Conservation (phyloP, 495 filamentous ascomycete genomes). For the Hyaloscypha variabilis region DNA sequence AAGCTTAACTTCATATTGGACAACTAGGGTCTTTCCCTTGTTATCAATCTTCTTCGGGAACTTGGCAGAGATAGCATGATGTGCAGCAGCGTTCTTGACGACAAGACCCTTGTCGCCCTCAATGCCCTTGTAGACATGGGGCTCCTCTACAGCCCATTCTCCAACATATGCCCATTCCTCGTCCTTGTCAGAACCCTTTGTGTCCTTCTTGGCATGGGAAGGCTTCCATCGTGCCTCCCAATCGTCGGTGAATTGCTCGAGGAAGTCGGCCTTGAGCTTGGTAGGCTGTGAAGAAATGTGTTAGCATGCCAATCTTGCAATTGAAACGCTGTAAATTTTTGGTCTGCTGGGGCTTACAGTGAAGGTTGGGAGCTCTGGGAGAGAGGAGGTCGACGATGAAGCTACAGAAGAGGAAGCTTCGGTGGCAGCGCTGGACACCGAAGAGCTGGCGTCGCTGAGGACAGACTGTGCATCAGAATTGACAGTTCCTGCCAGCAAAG, state of each 20-base stretch:
- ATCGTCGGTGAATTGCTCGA: conserved; percentile 97
- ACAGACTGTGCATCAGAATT: conserved; percentile 73
- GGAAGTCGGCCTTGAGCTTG: conserved; percentile 86
- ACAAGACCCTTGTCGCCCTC: conserved; percentile 96
- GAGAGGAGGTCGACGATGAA: conserved; percentile 40
- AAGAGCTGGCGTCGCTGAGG: conserved; percentile 45
- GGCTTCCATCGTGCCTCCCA: conserved; percentile 92
- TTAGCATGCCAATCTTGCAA: conserved; percentile 26
- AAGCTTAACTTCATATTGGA: conserved; percentile 99
- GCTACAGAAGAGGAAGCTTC: conserved; percentile 43
- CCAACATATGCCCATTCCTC: conserved; percentile 99
- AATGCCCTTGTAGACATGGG: conserved; percentile 87
- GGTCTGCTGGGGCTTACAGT: conserved; percentile 65
- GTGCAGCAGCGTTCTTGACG: conserved; percentile 93
- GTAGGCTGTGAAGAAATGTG: conserved; percentile 64
- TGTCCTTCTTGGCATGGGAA: conserved; percentile 95
- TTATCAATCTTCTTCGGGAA: conserved; percentile 96
- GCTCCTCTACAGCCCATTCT: conserved; percentile 97
- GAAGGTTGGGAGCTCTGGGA: conserved; percentile 73
- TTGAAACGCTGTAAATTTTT: background rate
- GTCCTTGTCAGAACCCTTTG: conserved; percentile 65
- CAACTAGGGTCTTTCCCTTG: conserved; percentile 94
- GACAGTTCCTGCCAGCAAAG: conserved; percentile 67
- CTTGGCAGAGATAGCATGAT: conserved; percentile 99
- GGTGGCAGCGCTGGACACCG: conserved; percentile 41